Evolutionary conservation across 305 asterid species (phyloP), one percentile per base, ranked within the genome.

Genomic region (Fraxinus xanthoxyloides): DNA sequence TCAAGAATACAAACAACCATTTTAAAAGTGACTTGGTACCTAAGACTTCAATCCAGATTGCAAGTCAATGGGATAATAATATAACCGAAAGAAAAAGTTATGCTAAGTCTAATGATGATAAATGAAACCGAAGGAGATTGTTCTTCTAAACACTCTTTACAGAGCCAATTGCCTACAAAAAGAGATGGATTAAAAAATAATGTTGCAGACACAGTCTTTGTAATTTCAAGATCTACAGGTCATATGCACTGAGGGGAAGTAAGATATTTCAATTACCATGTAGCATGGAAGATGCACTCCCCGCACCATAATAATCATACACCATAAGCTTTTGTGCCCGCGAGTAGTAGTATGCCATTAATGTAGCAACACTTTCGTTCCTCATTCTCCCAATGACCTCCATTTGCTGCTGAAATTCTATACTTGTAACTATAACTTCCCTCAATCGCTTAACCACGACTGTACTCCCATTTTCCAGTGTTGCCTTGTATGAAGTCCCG

Each of bases 261-360:
- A 36, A 7, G 35, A 32, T n/a, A 63, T 23, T 31, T 74, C 3
- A 23, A 72, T 17, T 81, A 85, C 88, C 88, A n/a, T 85, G 88
- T 34, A 84, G 46, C 85, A 85, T 69, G 36, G 32, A 8, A 63
- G 72, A 63, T 63, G 19, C 72, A 63, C 72, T 63, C 31, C 72
- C 72, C 15, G 4, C 6, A 2, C 13, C 32, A 9, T 63, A 21
- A 9, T 21, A 63, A 63, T 63, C 72, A 24, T 63, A 63, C 26
- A n/a, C 21, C 26, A 63, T 63, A 8, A 24, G 72, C 7, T 23
- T 63, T 1, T 63, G n/a, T 8, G 0, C 72, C 8, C 0, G 31
- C 2, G 72, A 63, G 34, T 24, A 63, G 32, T 8, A 26, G 34
- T 7, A 63, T 2, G 72, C 31, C 72, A 8, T 63, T 24, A 63